phyloP scores from a whole-genome alignment of 2,329 filamentous ascomycete species.

The Aspergillus hiratsukae region DNA sequence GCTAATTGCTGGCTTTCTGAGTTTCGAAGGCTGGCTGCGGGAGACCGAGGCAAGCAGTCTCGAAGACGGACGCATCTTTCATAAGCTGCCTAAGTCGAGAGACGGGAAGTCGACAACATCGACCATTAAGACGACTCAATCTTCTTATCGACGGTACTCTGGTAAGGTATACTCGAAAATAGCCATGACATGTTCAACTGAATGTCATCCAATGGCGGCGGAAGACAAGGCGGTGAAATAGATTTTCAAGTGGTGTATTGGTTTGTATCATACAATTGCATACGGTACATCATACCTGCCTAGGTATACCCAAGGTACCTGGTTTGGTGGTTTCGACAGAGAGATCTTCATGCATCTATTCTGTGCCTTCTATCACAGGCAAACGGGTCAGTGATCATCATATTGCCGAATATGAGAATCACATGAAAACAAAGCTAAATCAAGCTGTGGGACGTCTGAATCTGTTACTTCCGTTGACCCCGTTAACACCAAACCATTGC shows the following conservation, averaged over 20 bases:
- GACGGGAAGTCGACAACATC: neutral
- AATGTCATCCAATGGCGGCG: neutral
- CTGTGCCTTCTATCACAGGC: neutral
- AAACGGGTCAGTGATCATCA: neutral
- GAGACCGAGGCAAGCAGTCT: constrained; percentile 26
- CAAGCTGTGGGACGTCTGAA: neutral
- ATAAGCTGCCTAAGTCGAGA: neutral
- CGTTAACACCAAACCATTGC: neutral
- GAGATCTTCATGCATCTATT: too few relatives aligned
- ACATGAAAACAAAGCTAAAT: neutral
- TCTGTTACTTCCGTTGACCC: neutral
- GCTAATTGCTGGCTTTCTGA: constrained; percentile 34
- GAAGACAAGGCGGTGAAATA: constrained; percentile 5
- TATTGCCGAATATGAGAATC: neutral
- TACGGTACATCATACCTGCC: neutral
- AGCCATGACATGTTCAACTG: neutral
- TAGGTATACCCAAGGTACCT: too few relatives aligned
- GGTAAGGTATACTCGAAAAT: neutral
- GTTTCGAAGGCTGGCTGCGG: constrained; percentile 27
- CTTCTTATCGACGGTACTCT: constrained; percentile 1
- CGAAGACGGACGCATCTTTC: constrained; percentile 28
- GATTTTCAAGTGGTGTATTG: neutral
- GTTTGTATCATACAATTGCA: neutral
- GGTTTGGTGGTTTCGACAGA: too few relatives aligned
- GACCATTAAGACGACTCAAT: neutral